These are phyloP conservation scores for Phytophthora boehmeriae DNA, from an alignment of 352 stramenopile genomes.

Conservation along the genomic window DNA sequence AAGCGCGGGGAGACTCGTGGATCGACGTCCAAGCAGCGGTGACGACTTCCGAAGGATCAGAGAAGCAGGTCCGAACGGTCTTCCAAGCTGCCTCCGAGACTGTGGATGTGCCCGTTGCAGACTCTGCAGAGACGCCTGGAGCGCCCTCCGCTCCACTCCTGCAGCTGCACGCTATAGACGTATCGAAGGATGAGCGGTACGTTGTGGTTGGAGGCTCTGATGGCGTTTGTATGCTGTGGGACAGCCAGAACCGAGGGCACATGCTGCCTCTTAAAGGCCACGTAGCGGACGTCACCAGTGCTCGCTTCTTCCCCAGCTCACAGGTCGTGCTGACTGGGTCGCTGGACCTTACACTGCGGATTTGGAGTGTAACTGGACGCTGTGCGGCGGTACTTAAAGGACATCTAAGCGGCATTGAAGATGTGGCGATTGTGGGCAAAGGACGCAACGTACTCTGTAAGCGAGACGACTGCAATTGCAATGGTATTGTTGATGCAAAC, in stretches of 20 bases:
- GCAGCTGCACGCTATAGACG: conserved; percentile 59
- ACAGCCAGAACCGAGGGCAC: conserved; percentile 33
- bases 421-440: conserved; percentile 65
- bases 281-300: conserved; percentile 61
- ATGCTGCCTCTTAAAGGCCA: conserved; percentile 54
- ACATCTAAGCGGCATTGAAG: conserved; percentile 59
- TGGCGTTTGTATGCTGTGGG: conserved; percentile 58
- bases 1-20: conserved; percentile 42
- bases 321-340: conserved; percentile 72
- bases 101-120: conserved; percentile 31
- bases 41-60: conserved; percentile 7
- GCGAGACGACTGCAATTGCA: conserved; percentile 14
- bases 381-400: conserved; percentile 68
- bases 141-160: conserved; percentile 2
- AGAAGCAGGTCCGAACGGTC: conserved; percentile 33
- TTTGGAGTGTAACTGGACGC: conserved; percentile 61
- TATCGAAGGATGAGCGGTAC: conserved; percentile 54
- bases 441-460: conserved; percentile 79
- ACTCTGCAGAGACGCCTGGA: neutral
- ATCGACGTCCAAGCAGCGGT: conserved; percentile 47
- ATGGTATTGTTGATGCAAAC: conserved; percentile 1
- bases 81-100: conserved; percentile 62
- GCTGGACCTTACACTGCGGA: conserved; percentile 75
- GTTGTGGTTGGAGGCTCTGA: conserved; percentile 61
- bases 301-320: conserved; percentile 73